Evolutionary conservation across 2,329 filamentous ascomycete species (phyloP).

Genomic region (Aspergillus neoniger): DNA sequence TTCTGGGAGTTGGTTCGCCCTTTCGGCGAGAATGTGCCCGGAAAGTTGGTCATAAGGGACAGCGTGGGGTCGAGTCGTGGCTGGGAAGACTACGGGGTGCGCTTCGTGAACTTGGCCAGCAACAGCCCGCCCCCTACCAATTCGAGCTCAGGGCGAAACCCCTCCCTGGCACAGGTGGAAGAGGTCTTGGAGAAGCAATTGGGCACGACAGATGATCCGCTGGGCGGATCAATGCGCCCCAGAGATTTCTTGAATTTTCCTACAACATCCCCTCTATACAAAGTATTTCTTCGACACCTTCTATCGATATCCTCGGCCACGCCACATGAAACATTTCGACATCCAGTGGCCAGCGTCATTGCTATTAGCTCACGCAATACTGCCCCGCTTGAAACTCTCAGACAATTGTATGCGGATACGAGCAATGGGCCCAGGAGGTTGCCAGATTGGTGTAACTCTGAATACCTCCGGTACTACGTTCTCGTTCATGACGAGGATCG

Average conservation of each 20-base stretch:
- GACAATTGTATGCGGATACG: conserved; percentile 82
- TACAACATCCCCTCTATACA: conserved; percentile 75
- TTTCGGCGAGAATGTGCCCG: conserved; percentile 84
- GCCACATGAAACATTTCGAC: conserved; percentile 88
- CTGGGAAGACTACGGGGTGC: conserved; percentile 87
- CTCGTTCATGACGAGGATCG: conserved; percentile 94
- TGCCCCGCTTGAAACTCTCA: conserved; percentile 81
- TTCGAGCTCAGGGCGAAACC: conserved; percentile 41
- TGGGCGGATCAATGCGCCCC: conserved; percentile 29
- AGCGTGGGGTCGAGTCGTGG: conserved; percentile 80
- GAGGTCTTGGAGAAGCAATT: conserved; percentile 78
- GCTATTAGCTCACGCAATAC: conserved; percentile 88
- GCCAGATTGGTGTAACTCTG: conserved; percentile 83
- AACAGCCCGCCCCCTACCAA: conserved; percentile 40
- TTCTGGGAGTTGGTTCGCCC: conserved; percentile 84
- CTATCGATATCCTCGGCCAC: conserved; percentile 76
- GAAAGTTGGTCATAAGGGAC: conserved; percentile 87
- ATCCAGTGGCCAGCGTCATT: conserved; percentile 92
- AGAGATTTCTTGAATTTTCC: conserved; percentile 35
- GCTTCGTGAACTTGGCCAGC: conserved; percentile 70
- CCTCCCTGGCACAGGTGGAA: conserved; percentile 65
- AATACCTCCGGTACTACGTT: conserved; percentile 94
- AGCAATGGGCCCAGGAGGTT: conserved; percentile 72
- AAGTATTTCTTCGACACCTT: conserved; percentile 78
- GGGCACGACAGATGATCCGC: conserved; percentile 67